Base-by-base conservation (phyloP, 2,329 filamentous ascomycete genomes). In the Byssoonygena ceratinophila region DNA sequence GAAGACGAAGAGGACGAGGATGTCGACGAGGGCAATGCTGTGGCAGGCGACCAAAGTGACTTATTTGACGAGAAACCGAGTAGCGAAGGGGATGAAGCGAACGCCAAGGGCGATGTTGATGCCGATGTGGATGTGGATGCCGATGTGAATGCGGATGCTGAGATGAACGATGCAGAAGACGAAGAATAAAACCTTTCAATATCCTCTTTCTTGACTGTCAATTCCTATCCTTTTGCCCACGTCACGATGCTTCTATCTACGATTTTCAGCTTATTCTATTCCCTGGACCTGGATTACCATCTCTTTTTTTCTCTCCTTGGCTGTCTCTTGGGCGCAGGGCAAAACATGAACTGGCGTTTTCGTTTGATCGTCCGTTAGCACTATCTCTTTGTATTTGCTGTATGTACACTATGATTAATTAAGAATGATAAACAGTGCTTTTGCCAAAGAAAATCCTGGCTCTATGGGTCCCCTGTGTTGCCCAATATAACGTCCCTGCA, bases 111-210 rank as follows among this genome's bases (percentile, higher is more conserved):
- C 29, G 63, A 64, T 41, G 64, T 66, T 23, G 59, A 58, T 45
- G 54, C 54, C 36, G 63, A n/a, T n/a, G n/a, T n/a, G n/a, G n/a
- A n/a, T n/a, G n/a, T n/a, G n/a, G n/a, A n/a, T n/a, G n/a, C n/a
- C 29, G 63, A 64, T 41, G 64, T 66, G 23, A 59, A 58, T 45
- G 54, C 54, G 39, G 63, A 64, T 54, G 61, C 62, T 18, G 65
- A 68, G 54, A 68, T 69, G 68, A 63, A 67, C 52, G 67, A 70
- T 31, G 51, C 55, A 18, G 59, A 61, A 22, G 58, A 66, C 7
- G 61, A 59, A 29, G 43, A 53, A 25, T 55, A 39, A 29, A 12
- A 20, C 39, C 22, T 44, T 29, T 29, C 40, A 7, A 14, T 18
- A 11, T 5, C 2, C 16, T 49, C 12, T 11, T 45, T 25, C 12